Conservation (phyloP, 805 yeast species). For the Nakazawaea ernobii region DNA sequence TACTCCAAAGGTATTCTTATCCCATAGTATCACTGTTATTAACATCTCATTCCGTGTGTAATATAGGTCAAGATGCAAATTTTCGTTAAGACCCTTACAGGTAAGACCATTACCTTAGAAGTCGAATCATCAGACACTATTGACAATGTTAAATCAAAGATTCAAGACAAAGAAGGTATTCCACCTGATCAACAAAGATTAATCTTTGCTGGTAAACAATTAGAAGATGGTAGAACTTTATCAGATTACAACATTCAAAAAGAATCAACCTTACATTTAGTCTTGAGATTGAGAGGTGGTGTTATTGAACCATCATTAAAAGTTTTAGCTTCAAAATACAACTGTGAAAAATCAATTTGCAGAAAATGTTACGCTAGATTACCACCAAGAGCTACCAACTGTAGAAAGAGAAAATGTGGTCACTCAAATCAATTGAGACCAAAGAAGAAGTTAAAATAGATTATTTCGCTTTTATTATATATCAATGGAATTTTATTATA, state of each 20-base stretch:
- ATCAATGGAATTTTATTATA: background rate
- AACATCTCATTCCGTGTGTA: background rate
- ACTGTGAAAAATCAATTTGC: slow-evolving; percentile 99
- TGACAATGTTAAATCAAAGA: slow-evolving; percentile 92
- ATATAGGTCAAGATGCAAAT: slow-evolving; percentile 63
- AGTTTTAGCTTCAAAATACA: slow-evolving; percentile 98
- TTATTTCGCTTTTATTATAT: slow-evolving; percentile 30
- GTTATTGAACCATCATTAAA: slow-evolving; percentile 99
- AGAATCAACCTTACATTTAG: slow-evolving; percentile 69
- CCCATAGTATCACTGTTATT: background rate
- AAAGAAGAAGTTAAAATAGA: slow-evolving; percentile 97
- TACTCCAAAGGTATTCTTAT: background rate
- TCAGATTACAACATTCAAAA: slow-evolving; percentile 95
- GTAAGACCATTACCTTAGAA: slow-evolving; percentile 87
- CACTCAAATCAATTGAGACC: slow-evolving; percentile 99
- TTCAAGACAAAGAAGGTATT: slow-evolving; percentile 94
- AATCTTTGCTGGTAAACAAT: slow-evolving; percentile 94
- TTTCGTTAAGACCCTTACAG: slow-evolving; percentile 98
- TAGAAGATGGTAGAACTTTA: slow-evolving; percentile 92
- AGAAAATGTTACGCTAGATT: slow-evolving; percentile 99
- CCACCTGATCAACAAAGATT: slow-evolving; percentile 97
- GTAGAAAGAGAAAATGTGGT: slow-evolving; percentile 99
- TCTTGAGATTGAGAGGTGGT: slow-evolving; percentile 64
- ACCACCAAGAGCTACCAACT: slow-evolving; percentile 99
- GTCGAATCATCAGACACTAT: slow-evolving; percentile 94